Base-by-base conservation (phyloP, 2,329 filamentous ascomycete species). In the Moelleriella libera region DNA sequence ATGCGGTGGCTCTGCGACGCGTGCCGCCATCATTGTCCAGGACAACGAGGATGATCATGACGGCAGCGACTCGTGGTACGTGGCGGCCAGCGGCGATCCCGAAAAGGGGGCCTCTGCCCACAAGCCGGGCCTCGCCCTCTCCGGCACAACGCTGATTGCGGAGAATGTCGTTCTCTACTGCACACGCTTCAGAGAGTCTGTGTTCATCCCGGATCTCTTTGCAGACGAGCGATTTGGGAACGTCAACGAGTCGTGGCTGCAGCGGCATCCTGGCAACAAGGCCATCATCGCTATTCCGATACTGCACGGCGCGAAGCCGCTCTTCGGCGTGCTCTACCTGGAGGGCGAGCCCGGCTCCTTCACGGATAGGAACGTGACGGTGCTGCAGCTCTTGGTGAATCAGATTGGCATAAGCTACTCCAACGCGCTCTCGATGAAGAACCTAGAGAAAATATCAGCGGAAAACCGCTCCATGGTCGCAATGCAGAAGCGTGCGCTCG, bases 251-350 rank as follows among this genome's bases (percentile, higher is more conserved):
- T 68, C 72, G 1, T 89, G 85, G 77, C 66, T 85, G 31, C 71
- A 76, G 53, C 72, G 74, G 47, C 84, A 88, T 52, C 82, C 83
- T 0, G 66, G 75, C 34, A 83, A 85, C 55, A 85, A 81, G 57
- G 80, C 83, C 4, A 79, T 89, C 50, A 88, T 90, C 50, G 81
- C 83, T n/a, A 78, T 89, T 40, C 85, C 85, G 0, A 89, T 90
- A 48, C 71, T 80, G 44, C 84, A 88, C 59, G 85, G 82, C 4
- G 74, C 76, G 32, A 82, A 83, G 46, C 74, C 78, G 6, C 70
- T 89, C 4, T 70, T 88, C 9, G 85, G 85, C 1, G 80, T 84
- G 12, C 69, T 89, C 12, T 89, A 89, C 55, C 75, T 88, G 3
- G 84, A 89, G 64, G 77, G 84, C 29, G 74, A 83, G 43, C 80